Evolutionary conservation across 139 green algal genomes (phyloP).

Genomic region (Chara braunii): DNA sequence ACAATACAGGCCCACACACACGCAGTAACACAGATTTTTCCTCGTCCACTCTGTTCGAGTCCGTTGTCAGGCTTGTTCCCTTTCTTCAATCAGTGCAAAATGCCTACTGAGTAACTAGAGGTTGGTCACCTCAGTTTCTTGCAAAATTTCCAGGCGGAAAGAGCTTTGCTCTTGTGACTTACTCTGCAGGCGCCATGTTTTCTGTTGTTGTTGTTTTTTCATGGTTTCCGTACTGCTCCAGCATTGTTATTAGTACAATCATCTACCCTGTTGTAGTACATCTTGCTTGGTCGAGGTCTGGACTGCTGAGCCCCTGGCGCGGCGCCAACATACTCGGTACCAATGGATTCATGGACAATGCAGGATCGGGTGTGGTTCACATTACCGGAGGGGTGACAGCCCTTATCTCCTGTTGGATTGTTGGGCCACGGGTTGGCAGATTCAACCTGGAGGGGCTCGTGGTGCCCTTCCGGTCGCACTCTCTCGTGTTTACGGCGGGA

Average conservation of each 20-base stretch:
- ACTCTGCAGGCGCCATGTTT: no score
- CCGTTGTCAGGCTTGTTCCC: no score
- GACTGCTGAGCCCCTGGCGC: conserved; percentile 51
- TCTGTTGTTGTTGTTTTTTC: no score
- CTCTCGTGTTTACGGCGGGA: conserved; percentile 42
- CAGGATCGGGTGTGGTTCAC: conserved; percentile 55
- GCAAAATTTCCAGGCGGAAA: no score
- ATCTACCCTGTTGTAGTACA: conserved; percentile 63
- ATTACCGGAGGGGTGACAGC: conserved; percentile 68
- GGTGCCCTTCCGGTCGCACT: conserved; percentile 65
- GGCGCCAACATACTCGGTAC: conserved; percentile 12
- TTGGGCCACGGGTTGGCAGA: conserved; percentile 79
- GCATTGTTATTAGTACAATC: conserved; percentile 54
- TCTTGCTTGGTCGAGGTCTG: conserved; percentile 53
- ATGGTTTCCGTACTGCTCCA: no score
- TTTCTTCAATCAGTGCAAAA: no score
- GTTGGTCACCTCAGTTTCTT: no score
- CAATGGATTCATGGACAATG: conserved; percentile 65
- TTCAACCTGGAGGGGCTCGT: conserved; percentile 71
- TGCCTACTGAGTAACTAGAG: no score
- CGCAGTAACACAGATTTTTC: no score
- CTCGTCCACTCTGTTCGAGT: no score
- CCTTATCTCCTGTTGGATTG: conserved; percentile 63
- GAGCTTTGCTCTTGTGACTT: no score
- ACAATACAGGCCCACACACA: no score